A percentile compares a stretch with the other conserved stretches of the same genome.
These are phyloP conservation scores for Venturia aucupariae DNA, from an alignment of 2,329 filamentous ascomycete species.

Conservation along the genomic window DNA sequence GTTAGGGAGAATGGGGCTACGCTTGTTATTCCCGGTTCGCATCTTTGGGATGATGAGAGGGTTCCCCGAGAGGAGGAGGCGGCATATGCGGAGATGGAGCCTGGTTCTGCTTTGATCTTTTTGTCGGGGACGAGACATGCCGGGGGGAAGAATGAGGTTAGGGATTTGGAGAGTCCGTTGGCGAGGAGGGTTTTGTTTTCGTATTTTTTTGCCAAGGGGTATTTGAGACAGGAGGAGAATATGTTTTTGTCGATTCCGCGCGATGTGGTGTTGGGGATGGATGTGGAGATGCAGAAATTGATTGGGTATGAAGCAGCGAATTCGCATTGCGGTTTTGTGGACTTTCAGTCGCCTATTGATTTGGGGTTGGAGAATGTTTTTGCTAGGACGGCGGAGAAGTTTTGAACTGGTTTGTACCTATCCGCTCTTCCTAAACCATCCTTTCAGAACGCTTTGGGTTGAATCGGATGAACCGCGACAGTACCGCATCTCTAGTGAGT, in stretches of 20 bases:
- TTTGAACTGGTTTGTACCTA: no score
- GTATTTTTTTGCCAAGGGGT: constrained; percentile 25
- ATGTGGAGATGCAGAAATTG: constrained; percentile 24
- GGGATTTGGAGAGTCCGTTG: background rate
- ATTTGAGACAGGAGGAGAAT: constrained; percentile 27
- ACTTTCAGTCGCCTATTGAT: background rate
- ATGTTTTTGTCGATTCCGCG: constrained; percentile 26
- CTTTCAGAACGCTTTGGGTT: no score
- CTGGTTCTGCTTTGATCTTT: background rate
- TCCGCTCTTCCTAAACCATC: no score
- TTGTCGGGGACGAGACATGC: background rate
- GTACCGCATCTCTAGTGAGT: no score
- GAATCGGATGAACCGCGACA: no score
- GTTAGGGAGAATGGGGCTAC: constrained; percentile 26
- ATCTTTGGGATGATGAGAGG: constrained; percentile 16
- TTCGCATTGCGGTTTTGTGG: background rate
- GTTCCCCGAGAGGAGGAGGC: background rate
- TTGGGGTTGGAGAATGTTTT: constrained; percentile 3
- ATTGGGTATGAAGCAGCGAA: constrained; percentile 23
- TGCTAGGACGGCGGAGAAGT: background rate
- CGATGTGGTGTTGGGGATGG: constrained; percentile 25
- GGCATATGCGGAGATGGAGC: constrained; percentile 9
- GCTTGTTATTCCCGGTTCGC: constrained; percentile 23
- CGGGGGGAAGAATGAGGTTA: constrained; percentile 3
- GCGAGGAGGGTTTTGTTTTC: constrained; percentile 5